phyloP scores from a whole-genome alignment of 129 eudicot genomes.

The Deinandra increscens region DNA sequence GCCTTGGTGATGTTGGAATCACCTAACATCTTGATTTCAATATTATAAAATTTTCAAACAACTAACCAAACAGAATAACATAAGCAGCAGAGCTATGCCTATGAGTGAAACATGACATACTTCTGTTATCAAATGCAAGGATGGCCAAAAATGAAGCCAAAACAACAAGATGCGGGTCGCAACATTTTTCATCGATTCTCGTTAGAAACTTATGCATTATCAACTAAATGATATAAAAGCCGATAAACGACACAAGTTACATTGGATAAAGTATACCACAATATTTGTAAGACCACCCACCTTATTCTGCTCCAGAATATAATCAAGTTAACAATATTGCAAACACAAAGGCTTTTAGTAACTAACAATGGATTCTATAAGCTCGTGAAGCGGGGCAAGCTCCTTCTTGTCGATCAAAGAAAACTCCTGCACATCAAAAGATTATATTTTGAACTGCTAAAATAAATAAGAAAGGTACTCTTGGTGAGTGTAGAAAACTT shows the following conservation, averaged over 20 bases:
- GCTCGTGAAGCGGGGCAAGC: constrained; percentile 96
- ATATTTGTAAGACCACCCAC: constrained; percentile 18
- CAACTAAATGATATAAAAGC: constrained; percentile 17
- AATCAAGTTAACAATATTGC: constrained; percentile 3
- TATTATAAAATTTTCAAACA: too few species aligned
- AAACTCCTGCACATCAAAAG: constrained; percentile 64
- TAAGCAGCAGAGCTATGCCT: too few species aligned
- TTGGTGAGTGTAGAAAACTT: constrained; percentile 37
- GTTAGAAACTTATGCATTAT: constrained; percentile 22
- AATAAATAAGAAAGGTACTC: neutral
- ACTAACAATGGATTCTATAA: constrained; percentile 77
- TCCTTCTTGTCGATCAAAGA: constrained; percentile 91
- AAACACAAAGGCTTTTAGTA: constrained; percentile 39
- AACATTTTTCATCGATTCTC: neutral
- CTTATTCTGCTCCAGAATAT: constrained; percentile 31
- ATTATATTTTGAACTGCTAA: neutral
- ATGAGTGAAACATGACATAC: too few species aligned
- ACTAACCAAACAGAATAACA: too few species aligned
- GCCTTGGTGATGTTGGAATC: too few species aligned
- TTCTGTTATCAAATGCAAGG: neutral
- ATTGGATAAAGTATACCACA: constrained; percentile 11
- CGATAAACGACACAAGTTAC: constrained; percentile 24
- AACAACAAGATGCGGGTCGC: neutral
- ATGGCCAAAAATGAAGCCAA: neutral
- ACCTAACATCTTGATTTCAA: too few species aligned